Evolutionary conservation across 108 stramenopile genomes (phyloP).

Genomic region (Nannochloropsis gaditana): DNA sequence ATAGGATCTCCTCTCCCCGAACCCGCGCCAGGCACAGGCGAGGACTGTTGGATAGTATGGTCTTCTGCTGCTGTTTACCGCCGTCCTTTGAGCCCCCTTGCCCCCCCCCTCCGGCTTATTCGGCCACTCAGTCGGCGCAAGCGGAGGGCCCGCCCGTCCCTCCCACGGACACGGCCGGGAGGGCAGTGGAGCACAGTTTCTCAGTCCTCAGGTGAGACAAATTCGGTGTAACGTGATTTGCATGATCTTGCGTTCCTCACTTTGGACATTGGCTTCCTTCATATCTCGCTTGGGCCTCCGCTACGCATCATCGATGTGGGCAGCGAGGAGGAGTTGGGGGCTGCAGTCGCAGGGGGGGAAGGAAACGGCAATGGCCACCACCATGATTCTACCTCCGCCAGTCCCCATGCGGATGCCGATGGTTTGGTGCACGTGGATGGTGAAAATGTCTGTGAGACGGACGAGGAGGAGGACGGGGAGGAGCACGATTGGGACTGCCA

Average conservation of each 20-base stretch:
- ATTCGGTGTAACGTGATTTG: neutral
- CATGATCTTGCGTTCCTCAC: neutral
- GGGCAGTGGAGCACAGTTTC: neutral
- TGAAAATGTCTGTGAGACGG: neutral
- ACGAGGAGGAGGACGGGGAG: neutral
- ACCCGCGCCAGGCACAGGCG: no score
- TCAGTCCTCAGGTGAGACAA: neutral
- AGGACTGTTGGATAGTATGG: neutral
- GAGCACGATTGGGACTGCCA: neutral
- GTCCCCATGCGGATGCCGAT: neutral
- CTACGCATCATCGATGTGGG: neutral
- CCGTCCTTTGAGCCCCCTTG: neutral
- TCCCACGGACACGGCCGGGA: neutral
- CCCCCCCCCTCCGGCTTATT: neutral
- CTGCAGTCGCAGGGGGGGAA: slow-evolving; percentile 1
- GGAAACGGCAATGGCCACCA: neutral
- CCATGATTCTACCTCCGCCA: neutral
- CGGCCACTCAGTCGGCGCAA: neutral
- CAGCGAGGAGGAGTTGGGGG: slow-evolving; percentile 16
- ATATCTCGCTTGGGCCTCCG: neutral
- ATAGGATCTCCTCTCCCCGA: no score
- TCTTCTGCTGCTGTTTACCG: neutral
- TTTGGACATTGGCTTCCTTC: neutral
- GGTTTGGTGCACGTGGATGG: neutral
- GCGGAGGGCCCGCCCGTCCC: neutral